Percentiles rank a stretch among this genome's conserved stretches.
Evolutionary conservation across 805 yeast species (phyloP).

Genomic region (Candida andamanensis): DNA sequence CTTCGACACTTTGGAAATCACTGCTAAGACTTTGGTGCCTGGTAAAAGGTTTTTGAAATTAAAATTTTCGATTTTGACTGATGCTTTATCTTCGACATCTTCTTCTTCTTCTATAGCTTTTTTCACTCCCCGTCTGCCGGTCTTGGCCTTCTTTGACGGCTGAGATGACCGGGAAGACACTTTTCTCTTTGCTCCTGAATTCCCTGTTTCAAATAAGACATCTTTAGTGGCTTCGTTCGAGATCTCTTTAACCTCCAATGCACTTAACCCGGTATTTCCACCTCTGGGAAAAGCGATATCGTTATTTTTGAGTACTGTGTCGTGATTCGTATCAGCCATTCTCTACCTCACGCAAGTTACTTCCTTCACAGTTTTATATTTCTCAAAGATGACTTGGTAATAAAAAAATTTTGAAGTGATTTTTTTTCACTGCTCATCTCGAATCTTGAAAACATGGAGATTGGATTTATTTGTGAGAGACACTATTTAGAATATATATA

Average conservation of each 20-base stretch:
- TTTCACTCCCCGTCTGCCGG: conserved; percentile 15
- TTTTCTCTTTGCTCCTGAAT: conserved; percentile 28
- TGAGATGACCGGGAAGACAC: conserved; percentile 21
- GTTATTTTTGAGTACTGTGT: conserved; percentile 12
- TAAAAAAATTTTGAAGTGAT: too few relatives aligned
- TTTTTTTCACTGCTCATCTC: conserved; percentile 4
- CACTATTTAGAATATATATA: not conserved
- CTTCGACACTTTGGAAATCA: conserved; percentile 54
- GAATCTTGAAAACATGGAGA: too few relatives aligned
- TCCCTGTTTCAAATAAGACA: conserved; percentile 61
- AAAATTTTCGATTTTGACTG: conserved; percentile 57
- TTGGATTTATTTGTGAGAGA: conserved; percentile 5
- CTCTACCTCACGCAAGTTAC: not conserved
- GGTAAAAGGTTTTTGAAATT: conserved; percentile 58
- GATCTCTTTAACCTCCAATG: conserved; percentile 87
- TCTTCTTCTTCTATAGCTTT: conserved; percentile 12
- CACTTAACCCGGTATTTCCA: conserved; percentile 79
- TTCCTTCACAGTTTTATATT: conserved; percentile 2
- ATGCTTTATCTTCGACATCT: conserved; percentile 24
- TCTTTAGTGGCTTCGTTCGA: conserved; percentile 90
- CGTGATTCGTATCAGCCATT: conserved; percentile 6
- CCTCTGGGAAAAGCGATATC: conserved; percentile 90
- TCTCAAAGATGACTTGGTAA: conserved; percentile 1
- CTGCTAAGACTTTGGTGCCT: conserved; percentile 77
- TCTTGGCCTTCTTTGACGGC: conserved; percentile 21